phyloP scores from a whole-genome alignment of 768 basidiomycete species.

The Vararia minispora region DNA sequence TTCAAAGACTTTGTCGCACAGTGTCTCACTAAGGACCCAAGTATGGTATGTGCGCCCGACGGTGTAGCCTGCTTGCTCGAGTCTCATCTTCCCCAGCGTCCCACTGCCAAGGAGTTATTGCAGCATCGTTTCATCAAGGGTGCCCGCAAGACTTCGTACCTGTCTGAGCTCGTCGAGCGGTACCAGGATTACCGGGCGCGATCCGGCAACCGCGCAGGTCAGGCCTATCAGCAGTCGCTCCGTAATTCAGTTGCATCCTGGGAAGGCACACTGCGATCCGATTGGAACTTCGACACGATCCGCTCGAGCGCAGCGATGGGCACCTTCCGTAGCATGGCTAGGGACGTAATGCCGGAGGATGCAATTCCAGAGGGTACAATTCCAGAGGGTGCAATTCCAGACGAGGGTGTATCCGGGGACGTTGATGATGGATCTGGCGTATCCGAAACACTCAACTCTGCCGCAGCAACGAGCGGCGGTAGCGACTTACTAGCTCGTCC shows the following conservation, averaged over 20 bases:
- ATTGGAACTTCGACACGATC: slow-evolving; percentile 94
- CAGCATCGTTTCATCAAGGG: slow-evolving; percentile 87
- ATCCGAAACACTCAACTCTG: slow-evolving; percentile 45
- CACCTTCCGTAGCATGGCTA: slow-evolving; percentile 61
- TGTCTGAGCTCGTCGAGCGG: slow-evolving; percentile 83
- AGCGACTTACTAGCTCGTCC: slow-evolving; percentile 31
- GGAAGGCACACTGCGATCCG: slow-evolving; percentile 80
- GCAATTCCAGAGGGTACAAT: slow-evolving; percentile 48
- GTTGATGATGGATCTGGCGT: slow-evolving; percentile 29
- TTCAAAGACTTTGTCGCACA: slow-evolving; percentile 91
- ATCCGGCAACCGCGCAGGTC: slow-evolving; percentile 39
- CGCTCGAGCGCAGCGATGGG: slow-evolving; percentile 65
- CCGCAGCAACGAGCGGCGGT: slow-evolving; percentile 47
- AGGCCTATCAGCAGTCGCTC: slow-evolving; percentile 45
- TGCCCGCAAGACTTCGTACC: slow-evolving; percentile 72
- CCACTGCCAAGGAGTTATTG: slow-evolving; percentile 83
- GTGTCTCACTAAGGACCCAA: slow-evolving; percentile 91
- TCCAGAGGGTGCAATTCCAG: slow-evolving; percentile 43
- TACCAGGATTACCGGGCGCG: slow-evolving; percentile 66
- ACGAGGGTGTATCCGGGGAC: slow-evolving; percentile 33
- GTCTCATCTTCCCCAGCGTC: slow-evolving; percentile 45
- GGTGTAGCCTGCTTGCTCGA: slow-evolving; percentile 5
- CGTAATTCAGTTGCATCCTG: slow-evolving; percentile 44
- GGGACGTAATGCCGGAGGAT: slow-evolving; percentile 45
- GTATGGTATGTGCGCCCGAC: slow-evolving; percentile 32